phyloP scores from a whole-genome alignment of 768 basidiomycete genomes.

The Lanmaoa rubissima region DNA sequence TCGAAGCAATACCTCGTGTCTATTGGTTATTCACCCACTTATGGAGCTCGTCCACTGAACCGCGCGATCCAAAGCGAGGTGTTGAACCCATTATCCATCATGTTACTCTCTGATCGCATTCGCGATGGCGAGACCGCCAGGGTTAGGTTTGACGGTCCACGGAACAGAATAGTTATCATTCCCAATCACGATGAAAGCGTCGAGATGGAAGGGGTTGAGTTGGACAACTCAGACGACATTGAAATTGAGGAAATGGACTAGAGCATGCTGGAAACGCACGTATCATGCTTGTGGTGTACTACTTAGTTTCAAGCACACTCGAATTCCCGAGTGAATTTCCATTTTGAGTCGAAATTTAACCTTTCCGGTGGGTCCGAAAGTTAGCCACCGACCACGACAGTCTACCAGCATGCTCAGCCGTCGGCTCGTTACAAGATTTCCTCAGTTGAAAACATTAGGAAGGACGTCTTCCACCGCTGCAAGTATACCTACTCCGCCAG shows the following conservation, averaged over 20 bases:
- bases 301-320: background rate
- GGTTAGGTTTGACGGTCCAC: constrained; percentile 77
- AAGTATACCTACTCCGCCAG: constrained; percentile 5
- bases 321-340: constrained; percentile 5
- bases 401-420: constrained; percentile 28
- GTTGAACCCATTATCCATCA: constrained; percentile 83
- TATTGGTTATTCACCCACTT: constrained; percentile 74
- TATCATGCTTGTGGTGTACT: background rate
- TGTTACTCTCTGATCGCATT: constrained; percentile 80
- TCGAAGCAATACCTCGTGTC: constrained; percentile 76
- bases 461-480: constrained; percentile 28
- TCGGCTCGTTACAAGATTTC: constrained; percentile 20
- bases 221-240: constrained; percentile 59
- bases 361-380: background rate
- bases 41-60: constrained; percentile 92
- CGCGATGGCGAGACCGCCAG: constrained; percentile 76
- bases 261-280: background rate
- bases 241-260: constrained; percentile 27
- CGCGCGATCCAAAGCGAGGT: constrained; percentile 90
- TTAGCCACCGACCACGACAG: constrained; percentile 8
- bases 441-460: constrained; percentile 12
- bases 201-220: constrained; percentile 46
- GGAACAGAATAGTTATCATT: constrained; percentile 72
- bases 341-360: constrained; percentile 9
- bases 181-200: constrained; percentile 75